phyloP scores from a whole-genome alignment of 805 yeast species.

The Kluyveromyces nonfermentans region DNA sequence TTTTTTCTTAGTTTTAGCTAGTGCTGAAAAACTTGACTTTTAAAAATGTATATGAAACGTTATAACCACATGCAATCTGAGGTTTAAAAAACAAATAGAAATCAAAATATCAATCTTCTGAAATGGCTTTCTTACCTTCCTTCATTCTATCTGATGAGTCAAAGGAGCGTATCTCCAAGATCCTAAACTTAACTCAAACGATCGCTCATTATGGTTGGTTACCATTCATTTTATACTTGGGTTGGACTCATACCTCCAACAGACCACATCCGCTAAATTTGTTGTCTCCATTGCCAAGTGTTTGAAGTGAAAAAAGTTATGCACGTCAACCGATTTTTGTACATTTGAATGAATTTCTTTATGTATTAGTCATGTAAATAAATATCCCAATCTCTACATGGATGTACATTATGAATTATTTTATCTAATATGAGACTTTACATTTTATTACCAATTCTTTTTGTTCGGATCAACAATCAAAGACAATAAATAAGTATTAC shows the following conservation, averaged over 20 bases:
- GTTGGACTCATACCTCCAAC: constrained; percentile 72
- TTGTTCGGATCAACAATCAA: too few relatives aligned
- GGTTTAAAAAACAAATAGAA: not conserved
- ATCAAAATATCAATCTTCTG: not conserved
- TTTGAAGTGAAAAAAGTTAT: constrained; percentile 8
- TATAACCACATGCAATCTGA: not conserved
- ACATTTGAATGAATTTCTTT: not conserved
- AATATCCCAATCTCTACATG: not conserved
- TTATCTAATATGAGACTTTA: not conserved
- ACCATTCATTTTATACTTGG: constrained; percentile 88
- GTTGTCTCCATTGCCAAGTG: constrained; percentile 31
- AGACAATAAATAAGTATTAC: too few relatives aligned
- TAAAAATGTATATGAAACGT: not conserved
- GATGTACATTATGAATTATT: not conserved
- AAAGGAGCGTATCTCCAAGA: constrained; percentile 78
- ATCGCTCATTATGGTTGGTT: constrained; percentile 95
- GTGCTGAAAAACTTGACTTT: not conserved
- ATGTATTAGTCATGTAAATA: not conserved
- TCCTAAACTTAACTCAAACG: constrained; percentile 75
- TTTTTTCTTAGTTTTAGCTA: too few relatives aligned
- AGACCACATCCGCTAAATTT: constrained; percentile 66
- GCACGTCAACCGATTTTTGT: not conserved
- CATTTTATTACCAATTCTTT: too few relatives aligned
- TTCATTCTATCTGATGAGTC: constrained; percentile 31
- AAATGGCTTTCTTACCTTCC: constrained; percentile 28